phyloP scores from a whole-genome alignment of 78 protist species.

The Dictyostelium citrinum region DNA sequence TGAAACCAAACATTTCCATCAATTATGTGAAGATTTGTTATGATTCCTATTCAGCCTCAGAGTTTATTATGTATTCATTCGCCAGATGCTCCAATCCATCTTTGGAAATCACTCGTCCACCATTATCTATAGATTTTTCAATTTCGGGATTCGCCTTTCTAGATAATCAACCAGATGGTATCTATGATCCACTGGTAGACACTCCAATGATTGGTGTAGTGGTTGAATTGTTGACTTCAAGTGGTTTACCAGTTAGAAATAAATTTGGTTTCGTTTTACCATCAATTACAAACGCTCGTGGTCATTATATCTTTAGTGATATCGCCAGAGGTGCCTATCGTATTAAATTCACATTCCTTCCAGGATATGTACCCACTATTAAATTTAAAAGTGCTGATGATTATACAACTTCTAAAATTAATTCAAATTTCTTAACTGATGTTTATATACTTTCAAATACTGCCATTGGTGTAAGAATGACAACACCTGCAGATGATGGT shows the following conservation, averaged over 20 bases:
- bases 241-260: conserved; percentile 4
- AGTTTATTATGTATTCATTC: background rate
- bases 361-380: background rate
- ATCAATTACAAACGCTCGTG: background rate
- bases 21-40: background rate
- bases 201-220: background rate
- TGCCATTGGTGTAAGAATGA: background rate
- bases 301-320: background rate
- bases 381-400: background rate
- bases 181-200: background rate
- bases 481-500: background rate
- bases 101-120: background rate
- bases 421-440: background rate
- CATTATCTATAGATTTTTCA: background rate
- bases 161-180: background rate
- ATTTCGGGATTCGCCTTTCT: background rate
- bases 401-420: background rate
- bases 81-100: background rate
- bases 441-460: background rate
- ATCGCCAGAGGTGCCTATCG: conserved; percentile 3
- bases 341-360: background rate
- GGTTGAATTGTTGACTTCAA: background rate
- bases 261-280: background rate
- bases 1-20: background rate
- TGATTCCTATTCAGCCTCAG: background rate